Conservation (phyloP, 768 basidiomycete genomes). For the Hericium alpestre region DNA sequence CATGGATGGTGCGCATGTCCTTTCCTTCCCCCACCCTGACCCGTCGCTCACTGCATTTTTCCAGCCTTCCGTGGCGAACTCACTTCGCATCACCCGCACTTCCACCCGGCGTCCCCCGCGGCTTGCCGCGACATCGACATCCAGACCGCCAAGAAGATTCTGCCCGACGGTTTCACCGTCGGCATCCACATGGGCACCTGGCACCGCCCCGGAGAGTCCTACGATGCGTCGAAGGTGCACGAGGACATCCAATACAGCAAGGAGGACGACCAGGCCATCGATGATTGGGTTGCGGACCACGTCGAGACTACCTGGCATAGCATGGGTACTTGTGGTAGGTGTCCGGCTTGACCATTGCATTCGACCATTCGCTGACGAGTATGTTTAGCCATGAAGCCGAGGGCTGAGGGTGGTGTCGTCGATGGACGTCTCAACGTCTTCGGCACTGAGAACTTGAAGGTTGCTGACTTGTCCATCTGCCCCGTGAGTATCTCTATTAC, state of each 20-base stretch:
- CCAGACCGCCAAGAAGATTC: conserved; percentile 50
- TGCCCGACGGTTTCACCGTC: conserved; percentile 52
- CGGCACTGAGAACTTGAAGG: conserved; percentile 59
- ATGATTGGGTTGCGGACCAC: conserved; percentile 59
- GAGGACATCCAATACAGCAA: conserved; percentile 55
- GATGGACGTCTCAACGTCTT: conserved; percentile 54
- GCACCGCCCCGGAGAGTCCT: conserved; percentile 47
- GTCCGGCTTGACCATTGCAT: background rate
- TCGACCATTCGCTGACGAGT: background rate
- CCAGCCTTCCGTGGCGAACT: conserved; percentile 63
- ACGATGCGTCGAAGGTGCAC: conserved; percentile 45
- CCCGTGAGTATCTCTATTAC: conserved; percentile 40
- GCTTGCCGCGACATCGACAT: conserved; percentile 55
- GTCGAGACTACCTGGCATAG: conserved; percentile 76
- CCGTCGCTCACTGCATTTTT: background rate
- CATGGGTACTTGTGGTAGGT: conserved; percentile 30
- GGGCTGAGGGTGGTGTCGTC: conserved; percentile 56
- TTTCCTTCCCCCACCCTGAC: conserved; percentile 2
- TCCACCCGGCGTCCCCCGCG: conserved; percentile 60
- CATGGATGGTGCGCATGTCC: conserved; percentile 42
- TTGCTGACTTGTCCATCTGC: conserved; percentile 61
- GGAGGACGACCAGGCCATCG: conserved; percentile 64
- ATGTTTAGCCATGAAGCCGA: conserved; percentile 52
- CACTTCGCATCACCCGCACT: conserved; percentile 62
- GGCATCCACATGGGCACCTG: conserved; percentile 68